Evolutionary conservation across 2,329 filamentous ascomycete genomes (phyloP).

Genomic region (Emergomyces pasteurianus): DNA sequence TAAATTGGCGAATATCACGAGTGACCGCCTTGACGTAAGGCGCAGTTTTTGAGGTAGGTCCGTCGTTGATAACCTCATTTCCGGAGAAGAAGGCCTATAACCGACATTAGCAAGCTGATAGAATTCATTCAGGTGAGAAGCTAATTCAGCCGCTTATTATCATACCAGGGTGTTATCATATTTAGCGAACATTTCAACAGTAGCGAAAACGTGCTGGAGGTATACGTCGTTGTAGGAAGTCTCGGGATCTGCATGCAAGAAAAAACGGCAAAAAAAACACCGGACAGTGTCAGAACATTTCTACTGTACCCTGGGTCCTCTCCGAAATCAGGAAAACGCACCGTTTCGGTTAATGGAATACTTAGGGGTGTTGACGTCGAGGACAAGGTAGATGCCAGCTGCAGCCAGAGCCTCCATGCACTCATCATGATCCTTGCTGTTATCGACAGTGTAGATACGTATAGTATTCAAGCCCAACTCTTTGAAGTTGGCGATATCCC

Average conservation of each 20-base stretch:
- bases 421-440: slow-evolving; percentile 64
- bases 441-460: slow-evolving; percentile 88
- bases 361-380: slow-evolving; percentile 82
- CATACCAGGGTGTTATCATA: slow-evolving; percentile 65
- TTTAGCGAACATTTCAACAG: slow-evolving; percentile 68
- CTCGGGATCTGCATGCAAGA: slow-evolving; percentile 39
- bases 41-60: slow-evolving; percentile 51
- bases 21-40: slow-evolving; percentile 70
- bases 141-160: background rate
- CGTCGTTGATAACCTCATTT: slow-evolving; percentile 67
- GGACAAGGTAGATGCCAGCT: slow-evolving; percentile 81
- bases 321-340: background rate
- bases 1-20: slow-evolving; percentile 63
- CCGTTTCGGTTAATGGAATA: slow-evolving; percentile 70
- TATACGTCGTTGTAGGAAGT: slow-evolving; percentile 79
- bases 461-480: slow-evolving; percentile 81
- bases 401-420: slow-evolving; percentile 75
- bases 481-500: slow-evolving; percentile 72
- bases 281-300: background rate
- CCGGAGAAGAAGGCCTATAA: slow-evolving; percentile 61
- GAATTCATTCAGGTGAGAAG: background rate
- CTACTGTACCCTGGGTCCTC: background rate
- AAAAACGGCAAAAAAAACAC: background rate
- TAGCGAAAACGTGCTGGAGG: slow-evolving; percentile 76
- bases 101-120: background rate